phyloP scores from a whole-genome alignment of 169 alveolate species.

The Cryptosporidium bovis region DNA sequence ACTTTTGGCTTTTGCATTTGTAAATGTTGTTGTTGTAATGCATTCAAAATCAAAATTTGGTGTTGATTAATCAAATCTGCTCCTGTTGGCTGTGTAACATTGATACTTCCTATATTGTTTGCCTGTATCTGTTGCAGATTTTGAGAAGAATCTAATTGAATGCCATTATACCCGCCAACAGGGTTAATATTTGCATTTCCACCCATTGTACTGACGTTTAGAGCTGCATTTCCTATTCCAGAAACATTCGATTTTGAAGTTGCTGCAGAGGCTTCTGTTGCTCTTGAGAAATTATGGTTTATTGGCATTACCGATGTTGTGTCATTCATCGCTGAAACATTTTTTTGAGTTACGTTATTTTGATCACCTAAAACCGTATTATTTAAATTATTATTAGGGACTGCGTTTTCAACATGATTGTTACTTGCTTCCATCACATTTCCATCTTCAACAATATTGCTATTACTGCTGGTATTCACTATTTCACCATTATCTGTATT shows the following conservation, averaged over 20 bases:
- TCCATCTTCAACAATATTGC: too few species aligned
- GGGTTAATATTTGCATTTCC: not conserved
- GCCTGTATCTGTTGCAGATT: not conserved
- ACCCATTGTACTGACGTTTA: not conserved
- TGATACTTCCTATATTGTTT: not conserved
- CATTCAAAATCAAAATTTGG: slow-evolving; percentile 45
- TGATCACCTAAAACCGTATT: not conserved
- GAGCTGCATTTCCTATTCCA: not conserved
- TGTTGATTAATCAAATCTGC: slow-evolving; percentile 36
- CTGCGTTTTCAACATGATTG: not conserved
- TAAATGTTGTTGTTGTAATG: slow-evolving; percentile 55
- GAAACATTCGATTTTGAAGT: not conserved
- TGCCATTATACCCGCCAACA: not conserved
- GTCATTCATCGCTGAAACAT: not conserved
- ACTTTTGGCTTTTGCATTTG: slow-evolving; percentile 15
- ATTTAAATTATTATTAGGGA: not conserved
- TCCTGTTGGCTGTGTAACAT: not conserved
- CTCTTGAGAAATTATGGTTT: slow-evolving; percentile 31
- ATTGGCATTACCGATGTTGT: slow-evolving; percentile 15
- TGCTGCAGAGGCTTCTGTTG: not conserved
- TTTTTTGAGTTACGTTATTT: not conserved
- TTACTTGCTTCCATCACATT: too few species aligned
- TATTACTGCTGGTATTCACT: not conserved
- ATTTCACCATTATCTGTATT: not conserved
- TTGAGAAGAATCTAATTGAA: not conserved